phyloP scores from a whole-genome alignment of 306 rosid genomes.

The Castanea mollissima region DNA sequence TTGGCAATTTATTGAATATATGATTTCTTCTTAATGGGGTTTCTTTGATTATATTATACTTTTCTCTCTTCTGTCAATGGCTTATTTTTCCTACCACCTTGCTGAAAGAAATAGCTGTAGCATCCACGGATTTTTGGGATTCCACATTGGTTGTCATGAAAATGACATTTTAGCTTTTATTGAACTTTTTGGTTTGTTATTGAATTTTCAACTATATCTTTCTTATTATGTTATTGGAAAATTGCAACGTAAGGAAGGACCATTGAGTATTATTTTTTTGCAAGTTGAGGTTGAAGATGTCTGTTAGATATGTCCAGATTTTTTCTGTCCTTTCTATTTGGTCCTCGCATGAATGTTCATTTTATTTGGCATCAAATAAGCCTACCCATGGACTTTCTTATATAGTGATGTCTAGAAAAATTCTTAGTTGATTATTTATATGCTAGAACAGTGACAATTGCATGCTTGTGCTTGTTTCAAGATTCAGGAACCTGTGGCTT shows the following conservation, averaged over 20 bases:
- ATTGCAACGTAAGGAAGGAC: conserved; percentile 50
- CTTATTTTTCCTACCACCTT: conserved; percentile 3
- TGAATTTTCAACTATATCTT: conserved; percentile 26
- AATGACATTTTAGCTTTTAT: conserved; percentile 30
- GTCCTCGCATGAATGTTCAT: conserved; percentile 33
- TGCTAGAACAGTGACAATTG: conserved; percentile 24
- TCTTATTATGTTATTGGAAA: conserved; percentile 28
- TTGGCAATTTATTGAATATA: background rate
- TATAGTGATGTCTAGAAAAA: conserved; percentile 9
- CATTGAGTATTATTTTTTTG: conserved; percentile 39
- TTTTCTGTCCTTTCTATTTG: conserved; percentile 53
- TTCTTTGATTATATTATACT: background rate
- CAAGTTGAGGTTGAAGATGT: conserved; percentile 73
- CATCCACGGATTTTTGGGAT: background rate
- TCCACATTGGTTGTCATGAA: conserved; percentile 26
- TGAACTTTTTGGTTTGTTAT: conserved; percentile 16
- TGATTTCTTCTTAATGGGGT: conserved; percentile 1
- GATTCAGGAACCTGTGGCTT: conserved; percentile 43
- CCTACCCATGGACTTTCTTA: conserved; percentile 18
- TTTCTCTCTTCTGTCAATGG: background rate
- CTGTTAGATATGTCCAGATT: conserved; percentile 38
- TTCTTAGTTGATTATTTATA: conserved; percentile 21
- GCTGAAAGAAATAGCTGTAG: conserved; percentile 17
- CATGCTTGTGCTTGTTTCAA: conserved; percentile 36
- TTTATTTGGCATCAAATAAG: conserved; percentile 21